Percentiles rank a stretch among this genome's conserved stretches.
Conservation (phyloP, 345 rosid genomes). For the Psidium friedrichsthalianum region DNA sequence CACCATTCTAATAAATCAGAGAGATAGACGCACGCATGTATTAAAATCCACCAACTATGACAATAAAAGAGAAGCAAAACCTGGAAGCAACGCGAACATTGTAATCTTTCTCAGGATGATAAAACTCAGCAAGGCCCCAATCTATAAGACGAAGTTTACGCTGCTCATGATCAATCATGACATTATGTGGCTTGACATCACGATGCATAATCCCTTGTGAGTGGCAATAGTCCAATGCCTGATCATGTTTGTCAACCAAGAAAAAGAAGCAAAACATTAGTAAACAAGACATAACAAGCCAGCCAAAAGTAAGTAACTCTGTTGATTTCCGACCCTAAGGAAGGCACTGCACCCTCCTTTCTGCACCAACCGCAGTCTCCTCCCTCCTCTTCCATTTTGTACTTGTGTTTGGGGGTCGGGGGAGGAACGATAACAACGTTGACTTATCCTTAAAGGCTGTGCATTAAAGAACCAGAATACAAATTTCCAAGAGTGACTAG, state of each 20-base stretch:
- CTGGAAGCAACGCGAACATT: slow-evolving; percentile 98
- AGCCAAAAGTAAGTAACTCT: background rate
- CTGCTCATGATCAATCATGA: slow-evolving; percentile 97
- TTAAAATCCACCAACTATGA: background rate
- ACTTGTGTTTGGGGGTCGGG: background rate
- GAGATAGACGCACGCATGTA: background rate
- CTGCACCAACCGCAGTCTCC: background rate
- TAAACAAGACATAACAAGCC: background rate
- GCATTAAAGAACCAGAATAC: background rate
- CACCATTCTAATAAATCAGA: background rate
- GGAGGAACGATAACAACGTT: background rate
- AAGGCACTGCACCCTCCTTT: background rate
- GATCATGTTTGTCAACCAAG: slow-evolving; percentile 1
- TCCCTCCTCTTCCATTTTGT: background rate
- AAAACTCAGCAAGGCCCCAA: slow-evolving; percentile 98
- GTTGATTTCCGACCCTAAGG: background rate
- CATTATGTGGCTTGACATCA: slow-evolving; percentile 98
- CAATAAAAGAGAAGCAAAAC: slow-evolving; percentile 19
- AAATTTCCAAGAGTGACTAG: background rate
- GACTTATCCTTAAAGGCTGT: background rate
- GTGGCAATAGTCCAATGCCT: slow-evolving; percentile 98
- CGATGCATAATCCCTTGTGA: slow-evolving; percentile 99
- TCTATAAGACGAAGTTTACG: slow-evolving; percentile 91
- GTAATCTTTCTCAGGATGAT: slow-evolving; percentile 95
- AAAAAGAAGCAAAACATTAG: background rate